phyloP scores from a whole-genome alignment of 805 yeast species.

The Spencermartinsiella europaea region DNA sequence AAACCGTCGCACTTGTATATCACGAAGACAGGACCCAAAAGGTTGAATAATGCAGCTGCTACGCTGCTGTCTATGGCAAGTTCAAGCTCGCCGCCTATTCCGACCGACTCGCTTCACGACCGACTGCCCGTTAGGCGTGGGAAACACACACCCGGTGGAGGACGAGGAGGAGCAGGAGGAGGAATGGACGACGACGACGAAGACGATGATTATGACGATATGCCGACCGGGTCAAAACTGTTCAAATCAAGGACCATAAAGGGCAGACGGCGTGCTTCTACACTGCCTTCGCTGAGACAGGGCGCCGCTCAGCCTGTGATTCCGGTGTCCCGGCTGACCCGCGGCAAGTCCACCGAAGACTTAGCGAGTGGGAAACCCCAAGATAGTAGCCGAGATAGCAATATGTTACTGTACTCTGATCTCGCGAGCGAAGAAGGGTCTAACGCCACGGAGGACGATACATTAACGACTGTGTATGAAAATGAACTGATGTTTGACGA shows the following conservation, averaged over 20 bases:
- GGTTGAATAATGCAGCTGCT: slow-evolving; percentile 24
- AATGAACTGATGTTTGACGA: slow-evolving; percentile 15
- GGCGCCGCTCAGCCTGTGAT: neutral
- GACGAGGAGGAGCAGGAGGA: slow-evolving; percentile 7
- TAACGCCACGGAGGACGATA: slow-evolving; percentile 2
- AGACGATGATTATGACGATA: neutral
- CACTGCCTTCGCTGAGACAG: slow-evolving; percentile 2
- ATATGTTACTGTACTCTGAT: neutral
- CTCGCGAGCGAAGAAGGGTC: slow-evolving; percentile 1
- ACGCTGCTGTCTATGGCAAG: slow-evolving; percentile 19
- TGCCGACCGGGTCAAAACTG: neutral
- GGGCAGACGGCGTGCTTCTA: slow-evolving; percentile 9
- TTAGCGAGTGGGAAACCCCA: neutral
- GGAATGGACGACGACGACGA: too few species aligned
- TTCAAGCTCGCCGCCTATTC: slow-evolving; percentile 26
- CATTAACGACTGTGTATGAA: slow-evolving; percentile 14
- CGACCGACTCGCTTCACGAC: slow-evolving; percentile 16
- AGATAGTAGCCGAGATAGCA: neutral
- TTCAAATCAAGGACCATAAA: neutral
- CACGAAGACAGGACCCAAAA: slow-evolving; percentile 22
- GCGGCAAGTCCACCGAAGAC: slow-evolving; percentile 6
- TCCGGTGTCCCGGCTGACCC: neutral
- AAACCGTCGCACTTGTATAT: slow-evolving; percentile 24
- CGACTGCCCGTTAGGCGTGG: neutral
- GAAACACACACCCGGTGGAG: neutral